Conservation (phyloP, 176 grass and related monocot species). For the Aechmea fasciata region DNA sequence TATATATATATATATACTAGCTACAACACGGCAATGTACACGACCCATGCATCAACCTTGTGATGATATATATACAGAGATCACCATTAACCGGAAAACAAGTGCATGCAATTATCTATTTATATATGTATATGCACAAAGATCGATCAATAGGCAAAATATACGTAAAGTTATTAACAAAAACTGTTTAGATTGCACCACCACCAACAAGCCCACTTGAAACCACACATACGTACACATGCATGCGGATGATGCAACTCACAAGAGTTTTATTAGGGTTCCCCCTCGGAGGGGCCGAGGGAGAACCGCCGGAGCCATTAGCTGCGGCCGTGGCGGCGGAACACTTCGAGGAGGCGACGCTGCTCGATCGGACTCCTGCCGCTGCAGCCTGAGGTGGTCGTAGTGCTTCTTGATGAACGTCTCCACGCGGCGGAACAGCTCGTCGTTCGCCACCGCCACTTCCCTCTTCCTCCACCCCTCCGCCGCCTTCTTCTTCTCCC, state of each 20-base stretch:
- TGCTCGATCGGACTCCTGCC: constrained; percentile 23
- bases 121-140: no score
- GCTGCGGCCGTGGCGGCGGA: not conserved
- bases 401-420: constrained; percentile 32
- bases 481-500: constrained; percentile 4
- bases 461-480: constrained; percentile 16
- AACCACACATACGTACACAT: no score
- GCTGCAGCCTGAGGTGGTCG: constrained; percentile 25
- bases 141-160: no score
- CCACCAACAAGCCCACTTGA: not conserved
- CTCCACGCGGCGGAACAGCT: constrained; percentile 31
- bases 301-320: not conserved
- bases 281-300: not conserved
- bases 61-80: not conserved
- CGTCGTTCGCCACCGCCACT: constrained; percentile 8
- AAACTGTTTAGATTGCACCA: not conserved
- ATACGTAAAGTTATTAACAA: not conserved
- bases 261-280: no score
- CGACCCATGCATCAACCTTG: not conserved
- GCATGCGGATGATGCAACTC: no score
- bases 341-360: constrained; percentile 8
- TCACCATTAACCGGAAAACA: not conserved
- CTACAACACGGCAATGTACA: not conserved
- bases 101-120: not conserved
- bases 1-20: no score